Conservation (phyloP, 768 basidiomycete genomes). For the Suillus tomentosus region DNA sequence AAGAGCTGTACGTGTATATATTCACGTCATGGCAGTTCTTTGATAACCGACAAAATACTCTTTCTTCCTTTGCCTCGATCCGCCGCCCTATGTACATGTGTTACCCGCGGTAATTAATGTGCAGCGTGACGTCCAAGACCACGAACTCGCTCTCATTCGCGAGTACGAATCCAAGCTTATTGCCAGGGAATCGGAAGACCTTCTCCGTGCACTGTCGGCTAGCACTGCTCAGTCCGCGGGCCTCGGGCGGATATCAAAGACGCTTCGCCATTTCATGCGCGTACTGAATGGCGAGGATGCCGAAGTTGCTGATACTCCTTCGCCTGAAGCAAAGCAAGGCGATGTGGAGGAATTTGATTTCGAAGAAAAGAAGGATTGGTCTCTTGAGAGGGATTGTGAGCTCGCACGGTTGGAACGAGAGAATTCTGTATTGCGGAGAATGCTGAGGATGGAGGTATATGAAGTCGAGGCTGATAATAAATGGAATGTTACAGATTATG, state of each 20-base stretch:
- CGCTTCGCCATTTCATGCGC: constrained; percentile 71
- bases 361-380: constrained; percentile 55
- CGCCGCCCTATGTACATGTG: constrained; percentile 4
- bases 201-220: constrained; percentile 56
- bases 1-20: constrained; percentile 69
- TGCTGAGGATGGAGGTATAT: constrained; percentile 56
- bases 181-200: constrained; percentile 67
- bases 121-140: constrained; percentile 91
- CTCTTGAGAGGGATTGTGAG: constrained; percentile 89
- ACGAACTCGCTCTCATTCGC: constrained; percentile 84
- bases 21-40: background rate
- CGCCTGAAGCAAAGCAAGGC: constrained; percentile 12
- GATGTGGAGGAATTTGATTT: constrained; percentile 23
- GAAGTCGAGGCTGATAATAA: constrained; percentile 15
- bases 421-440: constrained; percentile 75
- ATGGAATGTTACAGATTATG: constrained; percentile 14
- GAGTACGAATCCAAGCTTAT: constrained; percentile 91
- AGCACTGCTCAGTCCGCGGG: constrained; percentile 68
- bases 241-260: constrained; percentile 66
- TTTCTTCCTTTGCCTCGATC: background rate
- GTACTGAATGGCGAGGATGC: constrained; percentile 67
- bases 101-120: background rate
- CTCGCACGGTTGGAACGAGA: constrained; percentile 84
- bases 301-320: constrained; percentile 17
- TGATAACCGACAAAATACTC: background rate